phyloP scores from a whole-genome alignment of 2,329 filamentous ascomycete species.

The Neonectria neomacrospora region DNA sequence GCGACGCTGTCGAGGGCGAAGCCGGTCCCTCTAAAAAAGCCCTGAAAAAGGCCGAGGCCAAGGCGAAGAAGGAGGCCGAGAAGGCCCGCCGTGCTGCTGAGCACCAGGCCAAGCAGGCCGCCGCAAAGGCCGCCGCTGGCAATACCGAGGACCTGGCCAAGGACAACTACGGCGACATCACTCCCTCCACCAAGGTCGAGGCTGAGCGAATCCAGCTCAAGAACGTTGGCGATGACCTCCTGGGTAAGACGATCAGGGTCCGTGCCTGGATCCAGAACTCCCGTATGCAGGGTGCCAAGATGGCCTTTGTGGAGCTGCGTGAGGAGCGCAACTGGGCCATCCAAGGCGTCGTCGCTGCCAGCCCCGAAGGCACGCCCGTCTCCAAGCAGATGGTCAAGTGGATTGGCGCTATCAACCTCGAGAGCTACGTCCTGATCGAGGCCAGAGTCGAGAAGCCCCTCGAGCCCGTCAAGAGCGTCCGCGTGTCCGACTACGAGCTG shows the following conservation, averaged over 20 bases:
- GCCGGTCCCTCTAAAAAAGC: conserved; percentile 63
- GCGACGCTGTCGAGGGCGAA: conserved; percentile 33
- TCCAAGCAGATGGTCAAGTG: conserved; percentile 96
- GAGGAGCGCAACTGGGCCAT: conserved; percentile 80
- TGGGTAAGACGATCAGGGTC: conserved; percentile 78
- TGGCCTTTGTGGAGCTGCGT: conserved; percentile 88
- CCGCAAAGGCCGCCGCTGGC: conserved; percentile 72
- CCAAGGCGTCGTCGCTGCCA: conserved; percentile 81
- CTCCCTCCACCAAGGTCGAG: conserved; percentile 67
- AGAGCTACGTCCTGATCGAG: conserved; percentile 86
- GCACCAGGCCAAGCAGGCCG: conserved; percentile 77
- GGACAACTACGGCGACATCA: conserved; percentile 82
- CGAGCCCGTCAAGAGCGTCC: conserved; percentile 89
- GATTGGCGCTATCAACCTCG: conserved; percentile 77
- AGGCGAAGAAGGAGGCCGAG: conserved; percentile 88
- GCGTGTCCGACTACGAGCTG: conserved; percentile 82
- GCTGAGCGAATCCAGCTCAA: conserved; percentile 70
- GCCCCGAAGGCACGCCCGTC: conserved; percentile 71
- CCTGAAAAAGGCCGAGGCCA: conserved; percentile 84
- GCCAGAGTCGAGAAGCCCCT: conserved; percentile 83
- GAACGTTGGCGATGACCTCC: conserved; percentile 70
- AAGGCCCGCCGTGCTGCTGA: conserved; percentile 81
- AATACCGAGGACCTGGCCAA: conserved; percentile 75
- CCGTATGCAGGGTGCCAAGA: conserved; percentile 88
- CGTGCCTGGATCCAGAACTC: conserved; percentile 88